Conservation (phyloP, 495 filamentous ascomycete genomes). For the Penicillium lividum region DNA sequence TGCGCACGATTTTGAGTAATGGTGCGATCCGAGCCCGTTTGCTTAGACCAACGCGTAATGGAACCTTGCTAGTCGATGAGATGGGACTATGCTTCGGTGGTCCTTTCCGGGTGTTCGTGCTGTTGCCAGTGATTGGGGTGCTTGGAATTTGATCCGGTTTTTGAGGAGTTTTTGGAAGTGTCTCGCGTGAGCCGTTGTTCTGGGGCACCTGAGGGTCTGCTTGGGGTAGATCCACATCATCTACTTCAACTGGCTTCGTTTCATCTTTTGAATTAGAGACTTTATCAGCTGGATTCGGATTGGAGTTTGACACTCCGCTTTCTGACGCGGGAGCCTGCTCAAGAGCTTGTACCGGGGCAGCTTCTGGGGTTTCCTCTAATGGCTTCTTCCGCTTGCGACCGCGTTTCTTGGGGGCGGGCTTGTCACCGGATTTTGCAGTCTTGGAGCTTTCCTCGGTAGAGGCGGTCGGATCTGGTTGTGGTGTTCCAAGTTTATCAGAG, state of each 20-base stretch:
- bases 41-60: conserved; percentile 68
- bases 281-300: background rate
- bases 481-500: background rate
- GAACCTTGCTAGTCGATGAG: conserved; percentile 52
- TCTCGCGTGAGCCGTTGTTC: background rate
- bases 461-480: background rate
- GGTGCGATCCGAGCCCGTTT: conserved; percentile 65
- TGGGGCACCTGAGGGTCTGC: background rate
- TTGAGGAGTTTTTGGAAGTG: conserved; percentile 24
- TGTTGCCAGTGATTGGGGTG: background rate
- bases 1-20: conserved; percentile 63
- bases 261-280: background rate
- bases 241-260: background rate
- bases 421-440: conserved; percentile 5
- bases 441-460: conserved; percentile 2
- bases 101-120: conserved; percentile 23
- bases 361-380: conserved; percentile 19
- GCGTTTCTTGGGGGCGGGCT: conserved; percentile 41
- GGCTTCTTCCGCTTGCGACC: conserved; percentile 48
- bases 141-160: conserved; percentile 1
- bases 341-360: background rate
- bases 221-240: background rate
- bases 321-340: background rate
- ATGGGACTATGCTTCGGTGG: conserved; percentile 52
- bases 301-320: conserved; percentile 2